Conservation (phyloP, 345 rosid species). For the Cardiospermum halicacabum region DNA sequence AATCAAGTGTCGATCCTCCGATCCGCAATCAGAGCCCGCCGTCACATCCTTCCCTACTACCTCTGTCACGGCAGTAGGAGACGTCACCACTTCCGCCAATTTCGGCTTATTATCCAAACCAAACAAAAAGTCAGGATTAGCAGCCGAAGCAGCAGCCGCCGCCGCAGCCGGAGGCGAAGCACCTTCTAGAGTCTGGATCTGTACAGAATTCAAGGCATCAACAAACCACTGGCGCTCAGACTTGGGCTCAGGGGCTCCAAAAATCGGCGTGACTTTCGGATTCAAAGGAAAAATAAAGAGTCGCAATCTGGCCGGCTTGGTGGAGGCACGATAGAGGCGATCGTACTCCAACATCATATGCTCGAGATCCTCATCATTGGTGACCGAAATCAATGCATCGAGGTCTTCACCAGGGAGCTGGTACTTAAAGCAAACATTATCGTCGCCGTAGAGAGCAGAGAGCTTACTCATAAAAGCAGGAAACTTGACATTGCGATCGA, state of each 20-base stretch:
- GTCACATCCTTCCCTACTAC: conserved; percentile 25
- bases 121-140: conserved; percentile 43
- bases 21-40: conserved; percentile 40
- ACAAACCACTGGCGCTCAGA: conserved; percentile 56
- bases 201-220: conserved; percentile 46
- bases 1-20: conserved; percentile 34
- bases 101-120: conserved; percentile 50
- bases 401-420: conserved; percentile 74
- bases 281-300: conserved; percentile 42
- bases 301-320: conserved; percentile 48
- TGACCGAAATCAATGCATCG: conserved; percentile 58
- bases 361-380: conserved; percentile 63
- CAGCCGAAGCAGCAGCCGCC: conserved; percentile 17
- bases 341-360: conserved; percentile 68
- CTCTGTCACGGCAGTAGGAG: conserved; percentile 23
- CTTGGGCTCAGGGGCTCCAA: conserved; percentile 24
- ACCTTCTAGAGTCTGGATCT: conserved; percentile 35
- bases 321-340: conserved; percentile 33
- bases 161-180: conserved; percentile 32
- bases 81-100: conserved; percentile 19
- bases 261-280: conserved; percentile 14
- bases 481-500: conserved; percentile 43
- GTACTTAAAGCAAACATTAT: conserved; percentile 44
- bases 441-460: conserved; percentile 29
- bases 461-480: conserved; percentile 34